phyloP scores from a whole-genome alignment of 441 rosid species.

The Jatropha podagrica region DNA sequence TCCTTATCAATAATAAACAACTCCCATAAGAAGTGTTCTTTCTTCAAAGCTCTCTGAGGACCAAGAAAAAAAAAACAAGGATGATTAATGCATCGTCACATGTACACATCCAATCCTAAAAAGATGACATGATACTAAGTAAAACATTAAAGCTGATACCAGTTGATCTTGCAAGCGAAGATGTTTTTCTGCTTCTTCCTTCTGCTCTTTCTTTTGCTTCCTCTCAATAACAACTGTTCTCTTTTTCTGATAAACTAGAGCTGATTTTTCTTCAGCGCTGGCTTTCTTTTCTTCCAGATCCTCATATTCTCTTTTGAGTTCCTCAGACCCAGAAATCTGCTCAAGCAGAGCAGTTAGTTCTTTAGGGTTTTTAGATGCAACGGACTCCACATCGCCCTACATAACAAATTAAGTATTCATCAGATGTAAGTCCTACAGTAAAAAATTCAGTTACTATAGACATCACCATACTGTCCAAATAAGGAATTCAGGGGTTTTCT shows the following conservation, averaged over 20 bases:
- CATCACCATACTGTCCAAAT: neutral
- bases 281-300: conserved; percentile 75
- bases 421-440: conserved; percentile 3
- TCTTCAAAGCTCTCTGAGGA: conserved; percentile 86
- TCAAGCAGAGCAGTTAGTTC: conserved; percentile 90
- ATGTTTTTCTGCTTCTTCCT: conserved; percentile 99
- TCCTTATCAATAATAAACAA: conserved; percentile 79
- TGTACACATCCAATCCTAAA: conserved; percentile 10
- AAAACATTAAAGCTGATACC: conserved; percentile 44
- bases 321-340: conserved; percentile 98
- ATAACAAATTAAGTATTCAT: conserved; percentile 17
- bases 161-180: conserved; percentile 82
- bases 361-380: conserved; percentile 96
- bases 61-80: neutral
- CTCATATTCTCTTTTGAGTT: conserved; percentile 90
- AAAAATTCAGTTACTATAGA: neutral
- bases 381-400: conserved; percentile 99
- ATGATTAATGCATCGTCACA: neutral
- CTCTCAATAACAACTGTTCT: conserved; percentile 79
- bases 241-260: conserved; percentile 82
- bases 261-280: conserved; percentile 83
- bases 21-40: conserved; percentile 86
- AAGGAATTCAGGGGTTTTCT: neutral
- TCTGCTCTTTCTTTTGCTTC: conserved; percentile 98
- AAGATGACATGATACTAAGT: conserved; percentile 12